Conservation (phyloP, 139 green algal species). For the Zygnema cylindricum region DNA sequence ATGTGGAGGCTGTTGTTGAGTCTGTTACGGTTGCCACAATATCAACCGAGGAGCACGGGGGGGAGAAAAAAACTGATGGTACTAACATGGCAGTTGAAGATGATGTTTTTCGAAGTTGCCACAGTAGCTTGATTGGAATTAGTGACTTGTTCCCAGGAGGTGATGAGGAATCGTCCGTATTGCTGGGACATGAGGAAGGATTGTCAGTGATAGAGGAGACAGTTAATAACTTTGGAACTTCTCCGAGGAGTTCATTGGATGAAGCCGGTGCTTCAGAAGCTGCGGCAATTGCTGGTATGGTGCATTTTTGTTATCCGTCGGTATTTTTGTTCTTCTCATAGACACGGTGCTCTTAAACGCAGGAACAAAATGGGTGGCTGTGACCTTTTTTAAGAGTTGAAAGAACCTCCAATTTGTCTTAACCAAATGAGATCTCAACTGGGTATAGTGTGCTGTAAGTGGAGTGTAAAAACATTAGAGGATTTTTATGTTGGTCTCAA, state of each 20-base stretch:
- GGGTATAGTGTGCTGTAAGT: no score
- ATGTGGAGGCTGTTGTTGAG: neutral
- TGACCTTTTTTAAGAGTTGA: no score
- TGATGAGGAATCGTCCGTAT: neutral
- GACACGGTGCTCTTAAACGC: no score
- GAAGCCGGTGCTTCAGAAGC: neutral
- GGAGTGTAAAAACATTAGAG: no score
- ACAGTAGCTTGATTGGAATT: neutral
- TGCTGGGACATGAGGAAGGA: neutral
- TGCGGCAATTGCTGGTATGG: neutral
- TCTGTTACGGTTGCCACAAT: neutral
- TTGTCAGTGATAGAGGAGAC: neutral
- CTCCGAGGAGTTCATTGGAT: neutral
- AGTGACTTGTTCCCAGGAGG: neutral
- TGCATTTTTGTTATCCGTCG: no score
- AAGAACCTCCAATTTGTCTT: no score
- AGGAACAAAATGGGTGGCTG: no score
- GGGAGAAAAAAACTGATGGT: slow-evolving; percentile 5
- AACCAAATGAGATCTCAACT: no score
- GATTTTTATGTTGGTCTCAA: no score
- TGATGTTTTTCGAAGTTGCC: neutral
- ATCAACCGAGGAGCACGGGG: neutral
- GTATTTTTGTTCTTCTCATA: no score
- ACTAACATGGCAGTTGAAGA: neutral
- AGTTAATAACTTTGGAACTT: neutral